phyloP scores from a whole-genome alignment of 495 filamentous ascomycete species.

The Tirmania nivea region DNA sequence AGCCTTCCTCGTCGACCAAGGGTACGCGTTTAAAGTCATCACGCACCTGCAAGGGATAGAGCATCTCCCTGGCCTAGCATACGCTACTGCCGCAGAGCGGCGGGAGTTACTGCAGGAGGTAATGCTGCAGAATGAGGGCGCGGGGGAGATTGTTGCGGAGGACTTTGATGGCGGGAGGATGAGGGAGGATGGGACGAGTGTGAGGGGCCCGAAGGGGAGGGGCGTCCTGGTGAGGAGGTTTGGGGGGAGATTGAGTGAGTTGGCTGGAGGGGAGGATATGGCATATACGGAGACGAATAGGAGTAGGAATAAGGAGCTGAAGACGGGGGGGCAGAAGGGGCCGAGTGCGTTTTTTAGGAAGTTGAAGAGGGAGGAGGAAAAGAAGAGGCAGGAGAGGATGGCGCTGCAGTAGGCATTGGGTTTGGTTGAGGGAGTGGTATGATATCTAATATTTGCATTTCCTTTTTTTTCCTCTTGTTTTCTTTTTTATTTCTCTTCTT shows the following conservation, averaged over 20 bases:
- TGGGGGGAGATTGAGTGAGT: conserved; percentile 62
- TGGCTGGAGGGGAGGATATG: conserved; percentile 86
- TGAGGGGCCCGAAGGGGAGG: not conserved
- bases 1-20: conserved; percentile 94
- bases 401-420: not conserved
- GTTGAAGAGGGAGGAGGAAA: conserved; percentile 49
- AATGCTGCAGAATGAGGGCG: conserved; percentile 65
- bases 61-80: conserved; percentile 56
- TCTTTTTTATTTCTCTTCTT: too few relatives aligned
- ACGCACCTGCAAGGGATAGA: conserved; percentile 87
- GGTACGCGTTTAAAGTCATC: conserved; percentile 98
- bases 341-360: conserved; percentile 51
- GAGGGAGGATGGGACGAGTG: not conserved
- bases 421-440: not conserved
- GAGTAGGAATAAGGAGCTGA: conserved; percentile 60
- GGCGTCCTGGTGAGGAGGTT: conserved; percentile 41
- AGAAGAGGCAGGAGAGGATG: conserved; percentile 31
- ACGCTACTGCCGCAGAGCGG: conserved; percentile 56
- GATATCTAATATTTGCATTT: not conserved
- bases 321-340: conserved; percentile 39
- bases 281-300: conserved; percentile 77
- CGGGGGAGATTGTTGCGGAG: conserved; percentile 58
- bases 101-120: conserved; percentile 78
- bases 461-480: too few relatives aligned
- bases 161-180: conserved; percentile 49